phyloP scores from a whole-genome alignment of 2,329 filamentous ascomycete genomes.

The Rasamsonia emersonii region DNA sequence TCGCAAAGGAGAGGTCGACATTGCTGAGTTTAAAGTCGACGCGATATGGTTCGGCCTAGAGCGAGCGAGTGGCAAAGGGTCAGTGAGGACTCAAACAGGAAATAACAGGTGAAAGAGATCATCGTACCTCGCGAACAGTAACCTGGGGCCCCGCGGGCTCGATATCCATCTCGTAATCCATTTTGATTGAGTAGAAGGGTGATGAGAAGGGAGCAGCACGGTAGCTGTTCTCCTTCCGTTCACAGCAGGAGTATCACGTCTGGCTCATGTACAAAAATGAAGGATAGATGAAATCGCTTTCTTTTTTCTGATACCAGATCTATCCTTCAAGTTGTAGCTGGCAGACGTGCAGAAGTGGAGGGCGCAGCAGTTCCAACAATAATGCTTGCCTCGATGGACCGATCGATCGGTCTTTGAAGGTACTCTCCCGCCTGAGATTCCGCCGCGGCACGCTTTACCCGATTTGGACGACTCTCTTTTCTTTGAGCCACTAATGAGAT shows the following conservation, averaged over 20 bases:
- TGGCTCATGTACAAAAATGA: constrained; percentile 2
- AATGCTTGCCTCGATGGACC: no score
- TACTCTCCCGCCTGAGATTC: no score
- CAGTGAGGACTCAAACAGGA: not conserved
- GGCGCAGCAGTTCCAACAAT: no score
- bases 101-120: not conserved
- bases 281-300: no score
- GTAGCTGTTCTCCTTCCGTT: constrained; percentile 13
- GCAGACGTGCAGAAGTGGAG: no score
- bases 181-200: no score
- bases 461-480: no score
- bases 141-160: constrained; percentile 41
- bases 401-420: no score
- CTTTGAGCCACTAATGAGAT: no score
- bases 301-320: no score
- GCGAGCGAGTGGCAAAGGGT: not conserved
- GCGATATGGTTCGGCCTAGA: constrained; percentile 65
- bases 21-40: constrained; percentile 89
- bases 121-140: constrained; percentile 37
- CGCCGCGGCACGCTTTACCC: no score
- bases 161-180: constrained; percentile 41
- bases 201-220: constrained; percentile 12
- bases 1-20: constrained; percentile 84
- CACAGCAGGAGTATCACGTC: constrained; percentile 14
- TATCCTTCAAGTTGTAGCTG: no score